These are phyloP conservation scores for Stereum hirsutum DNA, from an alignment of 1,284 basidiomycete species.

Conservation along the genomic window DNA sequence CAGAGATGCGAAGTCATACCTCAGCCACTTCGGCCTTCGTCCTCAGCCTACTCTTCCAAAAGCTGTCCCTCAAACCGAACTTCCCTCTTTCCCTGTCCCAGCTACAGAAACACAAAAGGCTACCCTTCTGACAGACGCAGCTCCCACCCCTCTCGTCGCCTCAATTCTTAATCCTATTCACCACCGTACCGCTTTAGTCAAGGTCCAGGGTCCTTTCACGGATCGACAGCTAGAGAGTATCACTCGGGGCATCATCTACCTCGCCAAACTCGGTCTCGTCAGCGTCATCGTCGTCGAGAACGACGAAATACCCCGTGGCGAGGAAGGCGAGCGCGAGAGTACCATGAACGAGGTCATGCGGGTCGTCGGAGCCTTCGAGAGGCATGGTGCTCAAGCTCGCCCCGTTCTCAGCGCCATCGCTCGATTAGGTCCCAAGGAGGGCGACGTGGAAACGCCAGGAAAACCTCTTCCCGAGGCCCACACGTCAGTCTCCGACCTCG, in stretches of 20 bases:
- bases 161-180: conserved; percentile 82
- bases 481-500: conserved; percentile 66
- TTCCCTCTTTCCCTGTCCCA: conserved; percentile 7
- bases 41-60: conserved; percentile 25
- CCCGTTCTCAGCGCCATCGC: conserved; percentile 86
- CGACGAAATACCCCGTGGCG: conserved; percentile 64
- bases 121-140: conserved; percentile 14
- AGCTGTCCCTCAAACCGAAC: conserved; percentile 14
- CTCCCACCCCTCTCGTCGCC: conserved; percentile 55
- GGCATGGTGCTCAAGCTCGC: conserved; percentile 78
- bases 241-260: conserved; percentile 86
- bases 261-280: conserved; percentile 92
- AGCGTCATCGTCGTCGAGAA: conserved; percentile 93
- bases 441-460: conserved; percentile 17
- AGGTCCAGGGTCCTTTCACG: conserved; percentile 96
- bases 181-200: conserved; percentile 87
- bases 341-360: conserved; percentile 74
- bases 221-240: conserved; percentile 93
- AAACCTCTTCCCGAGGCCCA: conserved; percentile 59
- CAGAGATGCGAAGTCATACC: conserved; percentile 85
- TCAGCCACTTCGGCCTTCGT: conserved; percentile 73
- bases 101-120: conserved; percentile 13
- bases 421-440: conserved; percentile 70
- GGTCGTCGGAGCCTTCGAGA: conserved; percentile 77
- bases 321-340: conserved; percentile 52